Conservation (phyloP, 805 yeast species). For the Lipomyces japonicus region DNA sequence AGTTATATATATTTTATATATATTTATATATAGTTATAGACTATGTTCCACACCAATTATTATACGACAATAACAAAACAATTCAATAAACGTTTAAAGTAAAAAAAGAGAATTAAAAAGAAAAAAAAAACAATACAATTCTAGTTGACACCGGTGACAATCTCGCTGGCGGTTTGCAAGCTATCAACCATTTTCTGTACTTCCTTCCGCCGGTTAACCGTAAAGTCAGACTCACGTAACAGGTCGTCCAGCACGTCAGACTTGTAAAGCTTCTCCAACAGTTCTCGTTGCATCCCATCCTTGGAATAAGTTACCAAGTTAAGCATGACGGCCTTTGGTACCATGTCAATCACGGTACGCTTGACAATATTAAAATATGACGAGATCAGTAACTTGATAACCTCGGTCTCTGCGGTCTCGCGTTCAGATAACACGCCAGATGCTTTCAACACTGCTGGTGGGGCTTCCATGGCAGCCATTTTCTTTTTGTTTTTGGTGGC, state of each 20-base stretch:
- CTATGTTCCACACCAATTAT: too few species aligned
- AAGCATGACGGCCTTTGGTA: constrained; percentile 94
- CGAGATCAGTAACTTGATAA: constrained; percentile 82
- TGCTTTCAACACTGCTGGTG: constrained; percentile 91
- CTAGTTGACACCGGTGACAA: constrained; percentile 51
- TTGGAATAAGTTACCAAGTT: constrained; percentile 77
- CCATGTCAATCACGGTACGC: constrained; percentile 86
- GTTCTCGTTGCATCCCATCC: constrained; percentile 83
- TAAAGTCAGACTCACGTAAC: constrained; percentile 85
- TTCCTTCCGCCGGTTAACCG: constrained; percentile 91
- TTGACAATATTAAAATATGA: constrained; percentile 91
- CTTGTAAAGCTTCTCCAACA: constrained; percentile 81
- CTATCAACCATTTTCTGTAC: constrained; percentile 94
- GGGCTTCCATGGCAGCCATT: constrained; percentile 93
- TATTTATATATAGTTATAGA: too few species aligned
- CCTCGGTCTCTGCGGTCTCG: constrained; percentile 95
- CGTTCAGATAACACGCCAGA: constrained; percentile 90
- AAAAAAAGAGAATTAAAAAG: too few species aligned
- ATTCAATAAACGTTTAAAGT: too few species aligned
- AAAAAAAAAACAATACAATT: too few species aligned
- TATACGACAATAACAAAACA: too few species aligned
- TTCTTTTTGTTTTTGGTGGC: constrained; percentile 89
- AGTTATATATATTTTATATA: too few species aligned
- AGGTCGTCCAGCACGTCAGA: constrained; percentile 63
- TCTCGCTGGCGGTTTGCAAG: constrained; percentile 81